These are phyloP conservation scores for Fusarium beomiforme DNA, from an alignment of 2,329 filamentous ascomycete genomes.

Conservation along the genomic window DNA sequence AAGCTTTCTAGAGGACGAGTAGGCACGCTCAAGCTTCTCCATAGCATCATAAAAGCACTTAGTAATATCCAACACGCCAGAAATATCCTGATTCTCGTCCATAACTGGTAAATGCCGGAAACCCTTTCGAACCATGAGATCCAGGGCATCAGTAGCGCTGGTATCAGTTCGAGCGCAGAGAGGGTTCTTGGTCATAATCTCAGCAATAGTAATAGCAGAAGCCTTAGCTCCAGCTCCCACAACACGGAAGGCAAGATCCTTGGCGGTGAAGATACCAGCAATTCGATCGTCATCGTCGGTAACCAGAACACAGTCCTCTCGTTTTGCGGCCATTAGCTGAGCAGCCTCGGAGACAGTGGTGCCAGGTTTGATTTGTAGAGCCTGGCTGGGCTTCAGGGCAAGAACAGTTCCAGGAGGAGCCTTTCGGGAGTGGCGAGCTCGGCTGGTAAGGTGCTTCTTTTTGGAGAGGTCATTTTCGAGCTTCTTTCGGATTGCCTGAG, in stretches of 20 bases:
- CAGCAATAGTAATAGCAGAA: conserved; percentile 88
- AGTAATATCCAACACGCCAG: conserved; percentile 96
- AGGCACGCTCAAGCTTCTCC: conserved; percentile 98
- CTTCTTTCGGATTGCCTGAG: conserved; percentile 92
- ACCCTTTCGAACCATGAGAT: conserved; percentile 97
- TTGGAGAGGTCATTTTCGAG: conserved; percentile 98
- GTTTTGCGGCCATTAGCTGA: conserved; percentile 98
- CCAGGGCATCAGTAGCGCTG: conserved; percentile 94
- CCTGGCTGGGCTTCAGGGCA: conserved; percentile 92
- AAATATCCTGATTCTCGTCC: conserved; percentile 99
- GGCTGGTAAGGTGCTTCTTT: conserved; percentile 85
- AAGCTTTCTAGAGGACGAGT: conserved; percentile 96
- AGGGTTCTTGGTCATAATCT: conserved; percentile 99
- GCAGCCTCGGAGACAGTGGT: conserved; percentile 96
- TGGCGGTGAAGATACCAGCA: conserved; percentile 98
- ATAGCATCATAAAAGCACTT: conserved; percentile 99
- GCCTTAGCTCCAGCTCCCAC: conserved; percentile 92
- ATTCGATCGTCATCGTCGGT: conserved; percentile 98
- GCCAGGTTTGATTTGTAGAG: conserved; percentile 94
- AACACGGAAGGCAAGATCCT: conserved; percentile 96
- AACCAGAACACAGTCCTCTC: conserved; percentile 96
- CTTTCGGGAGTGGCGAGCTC: conserved; percentile 87
- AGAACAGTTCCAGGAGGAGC: conserved; percentile 96
- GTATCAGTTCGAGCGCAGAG: conserved; percentile 97
- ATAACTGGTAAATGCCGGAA: conserved; percentile 98